Conservation (phyloP, 192 early-diverging fungal species). For the Podila epicladia region DNA sequence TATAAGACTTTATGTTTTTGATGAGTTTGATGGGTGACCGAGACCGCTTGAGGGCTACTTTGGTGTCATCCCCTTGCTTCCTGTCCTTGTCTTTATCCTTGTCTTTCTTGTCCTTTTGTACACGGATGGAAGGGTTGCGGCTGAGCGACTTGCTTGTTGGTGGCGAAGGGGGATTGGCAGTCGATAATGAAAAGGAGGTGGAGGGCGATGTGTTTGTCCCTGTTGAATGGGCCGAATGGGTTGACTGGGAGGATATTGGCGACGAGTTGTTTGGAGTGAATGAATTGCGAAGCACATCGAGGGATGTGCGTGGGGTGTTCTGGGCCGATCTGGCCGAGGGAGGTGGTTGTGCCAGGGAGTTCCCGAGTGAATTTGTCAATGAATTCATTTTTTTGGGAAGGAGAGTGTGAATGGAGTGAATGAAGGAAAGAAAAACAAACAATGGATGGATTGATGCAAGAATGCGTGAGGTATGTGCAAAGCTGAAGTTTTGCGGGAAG, state of each 20-base stretch:
- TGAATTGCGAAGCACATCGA: background rate
- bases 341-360: background rate
- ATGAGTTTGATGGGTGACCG: constrained; percentile 46
- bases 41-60: constrained; percentile 30
- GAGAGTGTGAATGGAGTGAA: background rate
- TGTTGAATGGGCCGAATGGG: constrained; percentile 3
- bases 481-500: too few relatives aligned
- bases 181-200: background rate
- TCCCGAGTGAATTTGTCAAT: background rate
- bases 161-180: constrained; percentile 3
- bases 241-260: background rate
- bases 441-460: background rate
- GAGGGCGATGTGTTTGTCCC: background rate
- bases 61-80: background rate
- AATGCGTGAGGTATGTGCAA: background rate
- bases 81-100: constrained; percentile 4
- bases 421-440: too few relatives aligned
- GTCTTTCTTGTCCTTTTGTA: constrained; percentile 3
- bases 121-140: constrained; percentile 9
- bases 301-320: background rate
- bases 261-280: background rate
- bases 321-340: background rate
- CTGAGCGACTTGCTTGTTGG: constrained; percentile 7
- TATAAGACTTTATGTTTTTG: constrained; percentile 41
- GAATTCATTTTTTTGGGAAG: background rate